Percentiles rank a stretch among this genome's conserved stretches.
Evolutionary conservation across 176 grass and related monocot species (phyloP).

Genomic region (Oropetium thomaeum): DNA sequence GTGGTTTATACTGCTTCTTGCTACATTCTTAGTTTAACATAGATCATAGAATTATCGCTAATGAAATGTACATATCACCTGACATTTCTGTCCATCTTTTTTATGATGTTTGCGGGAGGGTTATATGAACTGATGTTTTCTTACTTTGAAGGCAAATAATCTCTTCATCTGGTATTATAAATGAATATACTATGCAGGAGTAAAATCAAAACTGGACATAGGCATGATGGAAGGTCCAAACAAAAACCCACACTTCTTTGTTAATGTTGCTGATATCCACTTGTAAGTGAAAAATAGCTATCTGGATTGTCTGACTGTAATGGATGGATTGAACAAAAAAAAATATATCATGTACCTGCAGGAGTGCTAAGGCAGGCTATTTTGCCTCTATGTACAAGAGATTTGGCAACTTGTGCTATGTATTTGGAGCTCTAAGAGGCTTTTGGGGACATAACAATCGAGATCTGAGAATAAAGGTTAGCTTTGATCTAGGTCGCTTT

Average conservation of each 20-base stretch:
- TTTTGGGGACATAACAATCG: conserved; percentile 74
- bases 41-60: not conserved
- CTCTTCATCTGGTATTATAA: conserved; percentile 24
- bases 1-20: not conserved
- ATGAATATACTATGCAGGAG: conserved; percentile 45
- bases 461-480: conserved; percentile 88
- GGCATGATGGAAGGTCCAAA: conserved; percentile 60
- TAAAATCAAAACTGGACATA: conserved; percentile 87
- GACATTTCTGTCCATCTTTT: not conserved
- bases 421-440: conserved; percentile 80
- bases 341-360: conserved; percentile 28
- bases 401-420: conserved; percentile 94
- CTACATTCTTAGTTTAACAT: not conserved
- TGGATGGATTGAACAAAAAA: conserved; percentile 21
- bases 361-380: conserved; percentile 97
- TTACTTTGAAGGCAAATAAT: not conserved
- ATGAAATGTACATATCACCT: not conserved
- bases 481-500: conserved; percentile 4
- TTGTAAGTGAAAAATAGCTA: conserved; percentile 57
- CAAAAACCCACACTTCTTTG: conserved; percentile 70
- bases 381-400: conserved; percentile 87
- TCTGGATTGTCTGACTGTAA: conserved; percentile 10
- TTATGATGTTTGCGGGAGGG: not conserved
- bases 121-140: conserved; percentile 8
- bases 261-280: conserved; percentile 96